A percentile compares a stretch with the other conserved stretches of the same genome.
phyloP scores from a whole-genome alignment of 1,284 basidiomycete genomes.

The Apiotrichum mycotoxinovorans region DNA sequence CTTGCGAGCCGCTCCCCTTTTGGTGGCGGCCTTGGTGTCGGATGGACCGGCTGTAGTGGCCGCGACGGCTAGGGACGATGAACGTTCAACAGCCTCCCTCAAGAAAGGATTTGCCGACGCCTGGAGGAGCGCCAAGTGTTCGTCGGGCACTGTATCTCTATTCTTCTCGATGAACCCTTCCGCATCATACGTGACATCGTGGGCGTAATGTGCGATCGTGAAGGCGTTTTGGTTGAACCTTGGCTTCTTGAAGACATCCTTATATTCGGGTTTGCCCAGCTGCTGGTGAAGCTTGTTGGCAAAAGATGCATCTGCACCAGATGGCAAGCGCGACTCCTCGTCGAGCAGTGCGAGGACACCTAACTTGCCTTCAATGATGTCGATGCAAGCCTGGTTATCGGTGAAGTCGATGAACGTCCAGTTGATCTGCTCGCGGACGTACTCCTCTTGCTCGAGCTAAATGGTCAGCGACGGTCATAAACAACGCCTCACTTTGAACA shows the following conservation, averaged over 20 bases:
- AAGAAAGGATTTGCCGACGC: slow-evolving; percentile 87
- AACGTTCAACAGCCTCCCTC: slow-evolving; percentile 88
- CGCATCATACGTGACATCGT: slow-evolving; percentile 97
- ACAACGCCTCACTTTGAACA: slow-evolving; percentile 65
- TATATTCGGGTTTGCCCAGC: slow-evolving; percentile 78
- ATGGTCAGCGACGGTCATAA: neutral
- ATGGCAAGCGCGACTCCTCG: slow-evolving; percentile 94
- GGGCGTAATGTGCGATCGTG: slow-evolving; percentile 96
- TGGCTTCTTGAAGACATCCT: slow-evolving; percentile 93
- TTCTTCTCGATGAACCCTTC: slow-evolving; percentile 99
- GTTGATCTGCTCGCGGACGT: slow-evolving; percentile 95
- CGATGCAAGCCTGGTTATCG: slow-evolving; percentile 98
- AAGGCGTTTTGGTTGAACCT: slow-evolving; percentile 95
- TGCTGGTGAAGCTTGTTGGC: slow-evolving; percentile 90
- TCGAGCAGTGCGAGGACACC: slow-evolving; percentile 93
- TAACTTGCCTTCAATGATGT: slow-evolving; percentile 95
- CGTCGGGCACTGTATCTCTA: slow-evolving; percentile 96
- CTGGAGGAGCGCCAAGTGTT: slow-evolving; percentile 84
- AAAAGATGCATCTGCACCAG: slow-evolving; percentile 90
- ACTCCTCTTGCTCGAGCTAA: slow-evolving; percentile 95
- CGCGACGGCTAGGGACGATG: slow-evolving; percentile 61
- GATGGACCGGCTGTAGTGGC: slow-evolving; percentile 20
- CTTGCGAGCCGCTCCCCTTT: slow-evolving; percentile 64
- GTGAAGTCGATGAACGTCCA: slow-evolving; percentile 99
- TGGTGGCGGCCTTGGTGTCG: slow-evolving; percentile 41